Base-by-base conservation (phyloP, 2,329 filamentous ascomycete genomes). In the Pseudogymnoascus sp. region DNA sequence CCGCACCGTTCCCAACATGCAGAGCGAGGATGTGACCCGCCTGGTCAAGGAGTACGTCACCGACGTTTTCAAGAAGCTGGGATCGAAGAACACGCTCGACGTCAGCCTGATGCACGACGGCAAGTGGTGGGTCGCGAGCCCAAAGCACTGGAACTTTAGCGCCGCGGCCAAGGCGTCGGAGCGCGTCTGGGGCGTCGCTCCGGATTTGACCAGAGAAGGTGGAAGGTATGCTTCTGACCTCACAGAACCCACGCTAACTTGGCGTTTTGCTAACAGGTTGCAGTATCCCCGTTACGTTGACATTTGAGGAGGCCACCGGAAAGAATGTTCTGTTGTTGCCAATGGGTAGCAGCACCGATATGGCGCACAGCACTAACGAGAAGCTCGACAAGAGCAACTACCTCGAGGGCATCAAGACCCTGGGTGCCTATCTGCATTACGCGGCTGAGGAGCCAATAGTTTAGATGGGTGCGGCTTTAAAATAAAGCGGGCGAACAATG, bases 101-200 rank as follows among this genome's bases (percentile, higher is more conserved):
- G 91, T 60, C 86, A 81, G 72, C 81, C 81, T 92, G 62, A 87
- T 93, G 76, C 94, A 99, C 79, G 87, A 86, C 63, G 94, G 94
- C 68, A 97, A 97, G 78, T 99, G 94, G 94, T 99, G 94, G 94
- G 91, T 96, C 57, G 91, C 95, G 53, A 92, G 89, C 72, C 93
- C 94, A 30, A 94, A 96, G 78, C 93, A 99, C 82, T 97, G 94
- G 91, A 99, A 99, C 82, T 99, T 97, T 78, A 84, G 86, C 30
- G 93, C 93, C 25, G 94, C 94, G 12, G 85, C 88, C 71, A 97
- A 96, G 82, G 94, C 94, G n/a, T 91, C 94, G 35, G 88, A 97
- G 80, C 85, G 91, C 66, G 94, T 99, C 37, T 99, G 91, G 84
- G 90, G 90, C 60, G 88, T 96, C 60, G 82, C 91, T 78, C 94